A percentile compares a stretch with the other conserved stretches of the same genome.
phyloP scores from a whole-genome alignment of 2,329 filamentous ascomycete species.

The Onygena corvina region DNA sequence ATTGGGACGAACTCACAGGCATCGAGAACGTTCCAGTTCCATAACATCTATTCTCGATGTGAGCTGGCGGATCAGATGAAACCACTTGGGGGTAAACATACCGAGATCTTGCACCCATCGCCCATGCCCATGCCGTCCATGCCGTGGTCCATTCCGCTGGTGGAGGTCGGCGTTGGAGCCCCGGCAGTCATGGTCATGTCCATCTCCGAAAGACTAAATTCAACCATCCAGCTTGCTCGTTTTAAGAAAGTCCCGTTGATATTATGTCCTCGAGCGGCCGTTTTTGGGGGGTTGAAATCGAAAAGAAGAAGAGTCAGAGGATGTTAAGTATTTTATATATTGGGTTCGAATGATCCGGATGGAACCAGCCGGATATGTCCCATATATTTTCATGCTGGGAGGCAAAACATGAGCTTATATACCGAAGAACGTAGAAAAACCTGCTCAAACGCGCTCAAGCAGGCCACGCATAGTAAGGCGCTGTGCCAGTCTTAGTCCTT shows the following conservation, averaged over 20 bases:
- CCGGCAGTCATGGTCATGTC: conserved; percentile 11
- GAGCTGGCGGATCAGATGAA: conserved; percentile 5
- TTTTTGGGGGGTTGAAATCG: too few species aligned
- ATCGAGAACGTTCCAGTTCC: conserved; percentile 66
- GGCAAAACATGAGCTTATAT: background rate
- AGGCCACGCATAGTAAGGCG: background rate
- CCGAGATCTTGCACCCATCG: conserved; percentile 25
- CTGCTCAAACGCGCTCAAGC: background rate
- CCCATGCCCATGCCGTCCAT: conserved; percentile 16
- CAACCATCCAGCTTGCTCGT: background rate
- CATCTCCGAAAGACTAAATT: background rate
- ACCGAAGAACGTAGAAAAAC: background rate
- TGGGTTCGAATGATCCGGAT: too few species aligned
- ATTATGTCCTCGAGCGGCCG: too few species aligned
- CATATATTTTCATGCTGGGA: too few species aligned
- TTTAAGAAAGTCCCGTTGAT: too few species aligned
- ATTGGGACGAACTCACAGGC: conserved; percentile 34
- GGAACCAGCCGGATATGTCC: too few species aligned
- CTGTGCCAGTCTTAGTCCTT: too few species aligned
- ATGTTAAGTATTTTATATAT: too few species aligned
- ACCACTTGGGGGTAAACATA: conserved; percentile 13
- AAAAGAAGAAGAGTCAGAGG: too few species aligned
- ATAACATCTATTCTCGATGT: conserved; percentile 50
- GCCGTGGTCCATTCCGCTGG: conserved; percentile 11
- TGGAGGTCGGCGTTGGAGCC: conserved; percentile 10